Conservation (phyloP, 345 rosid species). For the Ricinus communis region DNA sequence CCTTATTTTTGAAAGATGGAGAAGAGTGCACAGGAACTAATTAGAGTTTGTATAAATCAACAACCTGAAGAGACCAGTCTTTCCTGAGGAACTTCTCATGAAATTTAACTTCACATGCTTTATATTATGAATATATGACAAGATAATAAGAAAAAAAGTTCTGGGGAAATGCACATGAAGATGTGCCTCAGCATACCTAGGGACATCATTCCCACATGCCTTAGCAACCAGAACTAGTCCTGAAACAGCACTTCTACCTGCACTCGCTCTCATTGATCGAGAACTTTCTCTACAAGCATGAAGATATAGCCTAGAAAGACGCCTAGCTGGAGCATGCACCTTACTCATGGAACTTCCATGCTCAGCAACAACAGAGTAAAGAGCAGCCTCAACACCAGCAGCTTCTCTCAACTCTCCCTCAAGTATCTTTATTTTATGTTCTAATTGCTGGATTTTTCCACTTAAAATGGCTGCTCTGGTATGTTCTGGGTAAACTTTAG, state of each 20-base stretch:
- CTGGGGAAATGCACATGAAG: neutral
- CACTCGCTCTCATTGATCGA: constrained; percentile 62
- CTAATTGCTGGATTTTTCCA: constrained; percentile 64
- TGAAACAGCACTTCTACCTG: constrained; percentile 78
- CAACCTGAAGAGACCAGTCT: neutral
- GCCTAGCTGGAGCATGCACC: constrained; percentile 95
- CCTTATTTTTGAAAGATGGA: neutral
- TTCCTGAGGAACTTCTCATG: neutral
- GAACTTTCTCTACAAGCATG: constrained; percentile 58
- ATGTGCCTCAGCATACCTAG: constrained; percentile 52
- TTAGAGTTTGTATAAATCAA: constrained; percentile 2
- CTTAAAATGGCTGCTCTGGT: constrained; percentile 42
- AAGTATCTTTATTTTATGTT: constrained; percentile 63
- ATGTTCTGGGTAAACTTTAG: constrained; percentile 52
- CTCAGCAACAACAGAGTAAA: constrained; percentile 83
- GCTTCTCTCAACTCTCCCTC: constrained; percentile 91
- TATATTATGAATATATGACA: neutral
- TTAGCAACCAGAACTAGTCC: constrained; percentile 80
- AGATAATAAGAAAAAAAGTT: neutral
- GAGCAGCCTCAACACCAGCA: constrained; percentile 86
- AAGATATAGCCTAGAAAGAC: constrained; percentile 82
- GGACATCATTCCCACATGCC: constrained; percentile 95
- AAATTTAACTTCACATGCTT: neutral
- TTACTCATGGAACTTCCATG: constrained; percentile 86
- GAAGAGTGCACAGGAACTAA: neutral